A percentile compares a stretch with the other conserved stretches of the same genome.
These are phyloP conservation scores for Leccinum truebloodii DNA, from an alignment of 768 basidiomycete species.

Conservation along the genomic window DNA sequence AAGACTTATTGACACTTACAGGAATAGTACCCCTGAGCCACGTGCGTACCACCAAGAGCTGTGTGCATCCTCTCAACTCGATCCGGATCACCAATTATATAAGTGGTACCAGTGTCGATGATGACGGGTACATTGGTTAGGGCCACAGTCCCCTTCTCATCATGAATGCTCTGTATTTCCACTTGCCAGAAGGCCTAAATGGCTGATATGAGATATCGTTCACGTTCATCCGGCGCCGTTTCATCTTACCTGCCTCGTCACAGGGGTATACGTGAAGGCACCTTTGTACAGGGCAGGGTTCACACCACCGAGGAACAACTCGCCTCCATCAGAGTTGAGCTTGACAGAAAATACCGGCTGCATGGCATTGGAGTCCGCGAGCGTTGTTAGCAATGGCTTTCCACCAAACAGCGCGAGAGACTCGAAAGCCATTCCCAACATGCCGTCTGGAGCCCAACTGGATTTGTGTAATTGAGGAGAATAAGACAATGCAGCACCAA, in stretches of 20 bases:
- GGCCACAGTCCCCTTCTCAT: not conserved
- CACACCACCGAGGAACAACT: not conserved
- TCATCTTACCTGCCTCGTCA: not conserved
- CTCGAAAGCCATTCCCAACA: not conserved
- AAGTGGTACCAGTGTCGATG: not conserved
- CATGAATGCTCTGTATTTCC: not conserved
- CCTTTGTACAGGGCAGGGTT: not conserved
- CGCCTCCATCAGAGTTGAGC: not conserved
- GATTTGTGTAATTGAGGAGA: not conserved
- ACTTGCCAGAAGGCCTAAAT: not conserved
- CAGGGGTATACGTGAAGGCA: not conserved
- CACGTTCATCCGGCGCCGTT: not conserved
- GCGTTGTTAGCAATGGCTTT: not conserved
- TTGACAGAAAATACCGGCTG: not conserved
- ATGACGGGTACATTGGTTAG: not conserved
- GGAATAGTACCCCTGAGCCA: not conserved
- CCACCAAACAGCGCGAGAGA: not conserved
- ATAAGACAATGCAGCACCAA: not conserved
- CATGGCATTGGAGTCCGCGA: not conserved
- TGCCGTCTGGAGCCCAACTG: not conserved
- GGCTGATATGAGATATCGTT: not conserved
- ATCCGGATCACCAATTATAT: not conserved
- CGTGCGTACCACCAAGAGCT: not conserved
- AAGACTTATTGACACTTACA: not conserved
- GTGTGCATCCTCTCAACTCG: not conserved